Evolutionary conservation across 2,329 filamentous ascomycete species (phyloP), one percentile per base, ranked within the genome.

Genomic region (Thielaviopsis euricoi): DNA sequence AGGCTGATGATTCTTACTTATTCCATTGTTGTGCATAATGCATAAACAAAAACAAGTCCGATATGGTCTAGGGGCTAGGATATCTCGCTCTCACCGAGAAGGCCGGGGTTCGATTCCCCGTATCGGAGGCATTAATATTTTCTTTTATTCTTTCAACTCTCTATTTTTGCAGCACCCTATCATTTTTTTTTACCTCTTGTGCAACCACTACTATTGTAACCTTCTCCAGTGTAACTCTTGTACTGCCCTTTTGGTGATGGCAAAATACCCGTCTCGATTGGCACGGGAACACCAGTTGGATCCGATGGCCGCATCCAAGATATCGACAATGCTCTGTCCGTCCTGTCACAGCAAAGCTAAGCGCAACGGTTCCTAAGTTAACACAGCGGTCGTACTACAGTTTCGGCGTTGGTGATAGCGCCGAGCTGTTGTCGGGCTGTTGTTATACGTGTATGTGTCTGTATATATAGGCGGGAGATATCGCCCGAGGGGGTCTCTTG

Each of bases 31-130:
- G n/a, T n/a, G n/a, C n/a, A n/a, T n/a, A n/a, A n/a, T n/a, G n/a
- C n/a, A n/a, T n/a, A n/a, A n/a, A n/a, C n/a, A n/a, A n/a, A n/a
- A n/a, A n/a, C n/a, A n/a, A 33, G 48, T 61, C 60, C 57, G 57
- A 57, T 59, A 57, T 61, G 50, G 60, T 61, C 56, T 61, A 61
- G 54, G 53, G 55, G 60, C 33, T 61, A 56, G 55, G 54, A 61
- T 60, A 55, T 60, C 60, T 59, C 52, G 60, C 55, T 58, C 58
- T 61, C 61, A 60, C 61, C 61, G 61, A 58, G 58, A 50, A 62
- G 60, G 58, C 61, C 60, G 54, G 61, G 61, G 61, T 62, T 63
- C 61, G 60, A 63, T 62, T 63, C 61, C 62, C 60, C 54, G 61
- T 62, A 62, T 57, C 58, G 62, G 61, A 62, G 59, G 6, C 37